A percentile compares a stretch with the other conserved stretches of the same genome.
phyloP scores from a whole-genome alignment of 257 asterid species.

The Nicotiana undulata region DNA sequence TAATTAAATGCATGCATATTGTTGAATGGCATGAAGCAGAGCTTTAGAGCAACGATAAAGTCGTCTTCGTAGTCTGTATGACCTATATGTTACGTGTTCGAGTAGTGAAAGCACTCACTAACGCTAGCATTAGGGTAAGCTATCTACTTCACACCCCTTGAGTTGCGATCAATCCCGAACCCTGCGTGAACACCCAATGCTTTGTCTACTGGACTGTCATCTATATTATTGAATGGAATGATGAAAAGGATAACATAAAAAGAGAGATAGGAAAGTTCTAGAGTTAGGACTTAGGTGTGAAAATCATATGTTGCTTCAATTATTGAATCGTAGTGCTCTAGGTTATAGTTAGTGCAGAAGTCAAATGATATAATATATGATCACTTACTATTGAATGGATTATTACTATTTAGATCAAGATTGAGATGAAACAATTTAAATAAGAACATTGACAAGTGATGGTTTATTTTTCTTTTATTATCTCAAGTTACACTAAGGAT shows the following conservation, averaged over 20 bases:
- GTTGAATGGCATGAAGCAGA: too few species aligned
- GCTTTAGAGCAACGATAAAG: too few species aligned
- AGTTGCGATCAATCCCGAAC: too few species aligned
- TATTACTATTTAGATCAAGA: not conserved
- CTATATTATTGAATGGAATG: not conserved
- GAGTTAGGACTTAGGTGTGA: not conserved
- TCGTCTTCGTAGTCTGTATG: too few species aligned
- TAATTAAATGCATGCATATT: too few species aligned
- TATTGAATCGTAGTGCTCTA: not conserved
- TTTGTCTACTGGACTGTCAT: too few species aligned
- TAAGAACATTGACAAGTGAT: not conserved
- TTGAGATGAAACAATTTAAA: not conserved
- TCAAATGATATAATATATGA: not conserved
- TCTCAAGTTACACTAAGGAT: too few species aligned
- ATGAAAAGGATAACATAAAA: not conserved
- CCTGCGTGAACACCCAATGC: too few species aligned
- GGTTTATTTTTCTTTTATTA: too few species aligned
- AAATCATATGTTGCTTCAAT: not conserved
- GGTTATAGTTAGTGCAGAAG: not conserved
- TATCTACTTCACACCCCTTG: too few species aligned
- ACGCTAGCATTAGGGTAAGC: accelerated
- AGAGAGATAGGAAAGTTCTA: not conserved
- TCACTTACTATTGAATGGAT: not conserved
- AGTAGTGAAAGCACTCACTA: too few species aligned
- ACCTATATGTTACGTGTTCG: too few species aligned